These are phyloP conservation scores for Scytalidium sp. DNA, from an alignment of 2,329 filamentous ascomycete genomes.

Conservation along the genomic window DNA sequence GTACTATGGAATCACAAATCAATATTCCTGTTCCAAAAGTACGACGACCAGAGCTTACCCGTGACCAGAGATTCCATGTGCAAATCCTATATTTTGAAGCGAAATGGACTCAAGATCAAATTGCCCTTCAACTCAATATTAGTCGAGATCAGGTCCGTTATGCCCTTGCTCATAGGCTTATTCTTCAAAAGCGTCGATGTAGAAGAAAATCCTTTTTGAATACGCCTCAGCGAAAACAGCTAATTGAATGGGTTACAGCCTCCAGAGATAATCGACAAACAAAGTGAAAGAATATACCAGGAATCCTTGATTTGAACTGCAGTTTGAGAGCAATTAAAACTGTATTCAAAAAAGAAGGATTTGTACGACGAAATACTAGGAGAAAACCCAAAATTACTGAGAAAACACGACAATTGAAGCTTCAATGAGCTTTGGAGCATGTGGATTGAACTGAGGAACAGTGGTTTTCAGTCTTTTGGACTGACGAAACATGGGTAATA, in stretches of 20 bases:
- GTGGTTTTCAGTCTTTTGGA: conserved; percentile 10
- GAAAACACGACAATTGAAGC: conserved; percentile 6
- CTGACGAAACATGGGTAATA: conserved; percentile 12
- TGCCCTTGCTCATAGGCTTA: conserved; percentile 10
- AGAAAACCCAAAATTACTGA: conserved; percentile 8
- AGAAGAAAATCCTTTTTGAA: conserved; percentile 6
- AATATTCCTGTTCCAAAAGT: conserved; percentile 7
- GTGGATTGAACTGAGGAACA: conserved; percentile 6
- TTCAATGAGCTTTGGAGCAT: conserved; percentile 9
- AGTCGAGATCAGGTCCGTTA: conserved; percentile 8
- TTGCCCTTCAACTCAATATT: conserved; percentile 8
- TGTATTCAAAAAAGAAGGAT: too few species aligned
- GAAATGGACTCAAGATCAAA: conserved; percentile 6
- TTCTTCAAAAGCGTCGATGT: conserved; percentile 8
- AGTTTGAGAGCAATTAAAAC: conserved; percentile 10
- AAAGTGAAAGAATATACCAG: conserved; percentile 9
- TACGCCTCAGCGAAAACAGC: conserved; percentile 8
- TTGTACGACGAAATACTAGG: conserved; percentile 3
- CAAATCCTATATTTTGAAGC: conserved; percentile 12
- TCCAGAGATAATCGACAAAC: conserved; percentile 8
- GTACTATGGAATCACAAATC: conserved; percentile 4
- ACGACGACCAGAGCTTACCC: conserved; percentile 1
- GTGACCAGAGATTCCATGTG: conserved; percentile 9
- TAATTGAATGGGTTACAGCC: conserved; percentile 13
- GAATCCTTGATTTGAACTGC: conserved; percentile 11